Evolutionary conservation across 768 basidiomycete genomes (phyloP).

Genomic region (Agaricus subrufescens): DNA sequence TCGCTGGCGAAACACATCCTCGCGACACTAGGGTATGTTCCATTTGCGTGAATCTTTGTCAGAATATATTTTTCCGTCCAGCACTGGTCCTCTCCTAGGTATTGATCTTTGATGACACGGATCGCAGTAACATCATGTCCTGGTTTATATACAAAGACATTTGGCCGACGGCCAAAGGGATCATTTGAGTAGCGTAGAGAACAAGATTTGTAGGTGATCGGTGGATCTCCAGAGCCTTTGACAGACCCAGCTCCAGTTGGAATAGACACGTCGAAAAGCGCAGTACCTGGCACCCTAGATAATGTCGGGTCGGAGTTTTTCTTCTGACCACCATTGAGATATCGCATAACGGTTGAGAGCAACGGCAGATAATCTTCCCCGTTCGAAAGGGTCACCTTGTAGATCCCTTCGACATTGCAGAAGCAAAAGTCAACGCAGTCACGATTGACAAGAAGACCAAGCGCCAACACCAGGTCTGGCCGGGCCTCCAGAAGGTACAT

Average conservation of each 20-base stretch:
- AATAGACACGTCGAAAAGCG: background rate
- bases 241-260: background rate
- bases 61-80: background rate
- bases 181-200: background rate
- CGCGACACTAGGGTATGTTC: background rate
- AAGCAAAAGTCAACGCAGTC: background rate
- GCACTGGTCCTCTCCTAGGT: background rate
- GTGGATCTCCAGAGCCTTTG: no score
- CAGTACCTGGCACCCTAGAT: background rate
- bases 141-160: background rate
- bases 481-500: background rate
- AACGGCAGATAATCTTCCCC: background rate
- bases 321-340: background rate
- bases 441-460: background rate
- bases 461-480: background rate
- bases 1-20: background rate
- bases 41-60: background rate
- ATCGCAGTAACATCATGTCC: background rate
- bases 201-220: background rate
- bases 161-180: background rate
- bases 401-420: background rate
- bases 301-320: background rate
- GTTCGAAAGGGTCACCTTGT: background rate
- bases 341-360: background rate
- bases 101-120: background rate